Percentiles rank a stretch among this genome's conserved stretches.
These are phyloP conservation scores for Penicillium paneum DNA, from an alignment of 2,329 filamentous ascomycete species.

Conservation along the genomic window DNA sequence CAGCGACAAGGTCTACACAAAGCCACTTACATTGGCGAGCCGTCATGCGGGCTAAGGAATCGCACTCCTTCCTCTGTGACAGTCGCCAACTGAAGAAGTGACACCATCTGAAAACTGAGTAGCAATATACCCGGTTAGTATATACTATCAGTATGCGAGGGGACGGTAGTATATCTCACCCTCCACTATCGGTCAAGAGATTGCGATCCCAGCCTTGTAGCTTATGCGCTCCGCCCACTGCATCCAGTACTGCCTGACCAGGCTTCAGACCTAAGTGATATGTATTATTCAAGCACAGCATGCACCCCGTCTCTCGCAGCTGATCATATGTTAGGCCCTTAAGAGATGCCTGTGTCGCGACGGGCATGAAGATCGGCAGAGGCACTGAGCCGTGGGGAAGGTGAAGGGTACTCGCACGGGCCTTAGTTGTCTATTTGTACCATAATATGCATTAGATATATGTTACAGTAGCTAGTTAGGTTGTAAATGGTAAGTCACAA, in stretches of 20 bases:
- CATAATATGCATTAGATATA: slow-evolving; percentile 2
- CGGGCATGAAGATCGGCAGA: slow-evolving; percentile 96
- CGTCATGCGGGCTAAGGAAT: slow-evolving; percentile 95
- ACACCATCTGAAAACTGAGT: slow-evolving; percentile 95
- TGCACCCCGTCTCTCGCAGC: slow-evolving; percentile 82
- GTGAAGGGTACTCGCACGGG: slow-evolving; percentile 79
- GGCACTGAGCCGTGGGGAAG: slow-evolving; percentile 89
- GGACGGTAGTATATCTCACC: slow-evolving; percentile 34
- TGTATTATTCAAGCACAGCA: slow-evolving; percentile 94
- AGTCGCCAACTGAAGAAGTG: slow-evolving; percentile 83
- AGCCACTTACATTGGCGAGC: slow-evolving; percentile 70
- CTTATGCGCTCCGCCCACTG: slow-evolving; percentile 87
- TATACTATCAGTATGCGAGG: not conserved
- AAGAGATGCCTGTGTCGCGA: slow-evolving; percentile 91
- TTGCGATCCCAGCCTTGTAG: slow-evolving; percentile 95
- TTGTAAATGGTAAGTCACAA: not conserved
- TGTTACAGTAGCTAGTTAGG: slow-evolving; percentile 3
- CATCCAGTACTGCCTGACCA: slow-evolving; percentile 81
- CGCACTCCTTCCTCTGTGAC: slow-evolving; percentile 94
- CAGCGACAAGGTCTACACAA: not conserved
- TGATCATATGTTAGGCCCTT: slow-evolving; percentile 94
- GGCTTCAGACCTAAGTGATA: slow-evolving; percentile 96
- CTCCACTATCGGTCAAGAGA: slow-evolving; percentile 70
- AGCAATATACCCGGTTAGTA: not conserved
- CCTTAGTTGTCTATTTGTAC: slow-evolving; percentile 74